These are phyloP conservation scores for Podospora tetraspora DNA, from an alignment of 495 filamentous ascomycete species.

Conservation along the genomic window DNA sequence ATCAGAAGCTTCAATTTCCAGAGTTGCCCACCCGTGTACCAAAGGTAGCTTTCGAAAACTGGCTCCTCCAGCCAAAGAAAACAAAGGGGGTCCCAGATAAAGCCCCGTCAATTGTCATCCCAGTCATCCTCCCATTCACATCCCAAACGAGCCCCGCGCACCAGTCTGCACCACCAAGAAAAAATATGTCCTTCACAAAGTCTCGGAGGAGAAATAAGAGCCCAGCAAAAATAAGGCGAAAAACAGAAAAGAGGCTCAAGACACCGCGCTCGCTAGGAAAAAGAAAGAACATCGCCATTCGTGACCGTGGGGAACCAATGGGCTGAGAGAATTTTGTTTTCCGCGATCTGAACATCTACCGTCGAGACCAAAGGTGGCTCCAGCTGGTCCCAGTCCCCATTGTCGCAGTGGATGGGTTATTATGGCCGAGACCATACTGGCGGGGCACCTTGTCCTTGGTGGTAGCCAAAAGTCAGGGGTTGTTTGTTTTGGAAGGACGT, in stretches of 20 bases:
- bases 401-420: background rate
- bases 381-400: background rate
- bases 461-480: background rate
- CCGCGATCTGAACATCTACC: constrained; percentile 3
- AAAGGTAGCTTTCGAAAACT: background rate
- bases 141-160: background rate
- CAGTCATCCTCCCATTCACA: background rate
- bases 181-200: background rate
- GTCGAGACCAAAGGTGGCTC: background rate
- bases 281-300: background rate
- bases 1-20: background rate
- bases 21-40: background rate
- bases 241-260: constrained; percentile 9
- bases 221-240: background rate
- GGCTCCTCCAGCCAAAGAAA: background rate
- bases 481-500: background rate
- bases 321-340: constrained; percentile 8
- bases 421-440: background rate
- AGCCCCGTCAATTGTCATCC: background rate
- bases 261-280: constrained; percentile 16
- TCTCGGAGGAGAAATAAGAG: background rate
- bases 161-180: background rate
- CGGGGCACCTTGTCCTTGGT: background rate
- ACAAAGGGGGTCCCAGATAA: background rate
- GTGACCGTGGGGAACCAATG: background rate